Percentiles rank a stretch among this genome's conserved stretches.
phyloP scores from a whole-genome alignment of 2,329 filamentous ascomycete genomes.

The Waltergamsia citrina region DNA sequence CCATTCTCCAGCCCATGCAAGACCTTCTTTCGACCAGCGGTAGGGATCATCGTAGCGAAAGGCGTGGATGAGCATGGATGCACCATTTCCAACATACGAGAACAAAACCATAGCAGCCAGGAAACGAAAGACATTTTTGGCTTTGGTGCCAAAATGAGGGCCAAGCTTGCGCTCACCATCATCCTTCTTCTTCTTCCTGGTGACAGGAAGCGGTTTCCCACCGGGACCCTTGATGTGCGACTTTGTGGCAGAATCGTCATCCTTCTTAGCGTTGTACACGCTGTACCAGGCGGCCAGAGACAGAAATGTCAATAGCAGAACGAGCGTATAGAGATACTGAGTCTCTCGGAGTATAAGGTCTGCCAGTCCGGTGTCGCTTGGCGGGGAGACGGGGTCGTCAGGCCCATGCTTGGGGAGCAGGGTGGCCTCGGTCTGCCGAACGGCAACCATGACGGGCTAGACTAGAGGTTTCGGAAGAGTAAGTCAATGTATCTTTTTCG shows the following conservation, averaged over 20 bases:
- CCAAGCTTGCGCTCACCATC: conserved; percentile 32
- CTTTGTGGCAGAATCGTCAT: conserved; percentile 33
- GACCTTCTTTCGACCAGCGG: conserved; percentile 30
- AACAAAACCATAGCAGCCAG: conserved; percentile 60
- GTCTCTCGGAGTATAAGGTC: conserved; percentile 34
- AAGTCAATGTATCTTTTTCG: too few species aligned
- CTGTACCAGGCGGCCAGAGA: conserved; percentile 41
- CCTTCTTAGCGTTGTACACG: conserved; percentile 38
- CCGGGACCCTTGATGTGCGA: conserved; percentile 64
- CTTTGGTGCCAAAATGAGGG: conserved; percentile 51
- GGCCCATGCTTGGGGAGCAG: neutral
- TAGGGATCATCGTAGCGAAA: conserved; percentile 36
- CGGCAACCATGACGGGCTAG: conserved; percentile 4
- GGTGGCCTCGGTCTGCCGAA: conserved; percentile 1
- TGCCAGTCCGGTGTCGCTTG: conserved; percentile 2
- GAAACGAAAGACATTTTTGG: conserved; percentile 68
- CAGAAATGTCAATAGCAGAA: conserved; percentile 44
- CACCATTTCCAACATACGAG: conserved; percentile 68
- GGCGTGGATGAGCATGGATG: conserved; percentile 65
- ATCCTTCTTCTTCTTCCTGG: conserved; percentile 45
- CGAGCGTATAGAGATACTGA: conserved; percentile 41
- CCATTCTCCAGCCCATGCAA: conserved; percentile 68
- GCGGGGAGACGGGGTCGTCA: neutral
- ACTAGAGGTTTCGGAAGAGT: too few species aligned
- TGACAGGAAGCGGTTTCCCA: conserved; percentile 73